phyloP scores from a whole-genome alignment of 2,329 filamentous ascomycete genomes.

The Colletotrichum noveboracense region DNA sequence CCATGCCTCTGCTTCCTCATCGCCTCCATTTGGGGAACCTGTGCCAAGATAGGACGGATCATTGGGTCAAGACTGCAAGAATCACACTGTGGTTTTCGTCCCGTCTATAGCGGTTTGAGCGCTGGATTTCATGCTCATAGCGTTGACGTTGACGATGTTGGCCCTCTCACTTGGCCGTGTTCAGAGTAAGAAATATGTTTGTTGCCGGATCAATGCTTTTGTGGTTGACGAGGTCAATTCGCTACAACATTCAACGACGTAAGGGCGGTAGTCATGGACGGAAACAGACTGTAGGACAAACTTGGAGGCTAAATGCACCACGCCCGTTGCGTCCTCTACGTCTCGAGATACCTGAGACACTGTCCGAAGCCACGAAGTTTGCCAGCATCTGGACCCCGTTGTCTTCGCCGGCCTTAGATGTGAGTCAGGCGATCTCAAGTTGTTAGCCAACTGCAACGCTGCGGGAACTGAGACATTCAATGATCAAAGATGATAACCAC shows the following conservation, averaged over 20 bases:
- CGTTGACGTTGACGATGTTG: background rate
- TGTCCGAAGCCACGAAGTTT: background rate
- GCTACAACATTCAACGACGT: background rate
- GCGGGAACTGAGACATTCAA: background rate
- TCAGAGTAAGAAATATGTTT: background rate
- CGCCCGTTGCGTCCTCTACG: background rate
- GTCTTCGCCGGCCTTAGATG: background rate
- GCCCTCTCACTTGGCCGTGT: background rate
- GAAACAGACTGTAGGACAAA: slow-evolving; percentile 5
- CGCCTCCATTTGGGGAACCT: background rate
- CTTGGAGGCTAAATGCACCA: background rate
- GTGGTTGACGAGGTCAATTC: background rate
- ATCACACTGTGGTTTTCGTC: background rate
- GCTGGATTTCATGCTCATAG: background rate
- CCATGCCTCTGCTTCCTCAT: background rate
- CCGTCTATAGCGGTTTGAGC: background rate
- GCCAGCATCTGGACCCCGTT: background rate
- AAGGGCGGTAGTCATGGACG: background rate
- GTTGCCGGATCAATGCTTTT: background rate
- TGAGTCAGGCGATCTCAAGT: background rate
- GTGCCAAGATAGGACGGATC: background rate
- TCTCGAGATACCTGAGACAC: background rate
- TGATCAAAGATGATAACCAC: background rate
- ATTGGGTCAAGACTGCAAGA: background rate
- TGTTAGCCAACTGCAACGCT: background rate